These are phyloP conservation scores for Ophiostoma piceae DNA, from an alignment of 2,329 filamentous ascomycete species.

Conservation along the genomic window DNA sequence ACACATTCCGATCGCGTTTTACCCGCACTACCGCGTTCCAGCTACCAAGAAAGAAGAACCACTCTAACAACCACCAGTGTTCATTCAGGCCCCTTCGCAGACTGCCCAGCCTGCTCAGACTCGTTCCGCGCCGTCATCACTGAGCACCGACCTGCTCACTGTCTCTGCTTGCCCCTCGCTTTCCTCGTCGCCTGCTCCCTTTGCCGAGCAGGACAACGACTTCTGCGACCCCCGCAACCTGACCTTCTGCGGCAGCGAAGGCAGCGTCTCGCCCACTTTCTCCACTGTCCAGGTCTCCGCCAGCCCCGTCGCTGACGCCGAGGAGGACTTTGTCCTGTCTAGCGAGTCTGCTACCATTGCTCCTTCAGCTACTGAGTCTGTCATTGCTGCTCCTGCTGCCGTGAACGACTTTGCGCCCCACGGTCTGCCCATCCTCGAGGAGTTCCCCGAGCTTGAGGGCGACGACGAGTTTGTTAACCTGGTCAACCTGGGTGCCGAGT, in stretches of 20 bases:
- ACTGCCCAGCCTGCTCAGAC: constrained; percentile 33
- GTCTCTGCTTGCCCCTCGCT: constrained; percentile 67
- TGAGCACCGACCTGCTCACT: constrained; percentile 64
- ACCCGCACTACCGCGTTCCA: not conserved
- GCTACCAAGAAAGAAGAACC: not conserved
- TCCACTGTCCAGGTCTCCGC: constrained; percentile 56
- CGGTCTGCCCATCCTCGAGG: constrained; percentile 71
- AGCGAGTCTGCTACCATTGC: constrained; percentile 36
- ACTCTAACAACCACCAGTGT: constrained; percentile 38
- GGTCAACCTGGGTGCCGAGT: constrained; percentile 57
- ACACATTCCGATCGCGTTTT: constrained; percentile 12
- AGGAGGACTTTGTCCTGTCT: constrained; percentile 43
- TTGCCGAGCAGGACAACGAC: constrained; percentile 67
- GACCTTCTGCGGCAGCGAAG: constrained; percentile 59
- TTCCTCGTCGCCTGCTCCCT: constrained; percentile 79
- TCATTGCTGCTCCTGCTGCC: constrained; percentile 33
- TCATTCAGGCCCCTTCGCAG: constrained; percentile 44
- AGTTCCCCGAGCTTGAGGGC: constrained; percentile 82
- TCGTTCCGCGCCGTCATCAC: constrained; percentile 37
- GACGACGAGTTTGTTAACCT: constrained; percentile 82
- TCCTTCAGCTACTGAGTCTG: constrained; percentile 33
- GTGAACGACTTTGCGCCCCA: constrained; percentile 51
- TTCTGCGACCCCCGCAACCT: constrained; percentile 91
- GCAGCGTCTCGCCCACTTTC: constrained; percentile 55
- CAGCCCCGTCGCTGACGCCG: constrained; percentile 59